Evolutionary conservation across 345 rosid species (phyloP).

Genomic region (Mangifera indica): DNA sequence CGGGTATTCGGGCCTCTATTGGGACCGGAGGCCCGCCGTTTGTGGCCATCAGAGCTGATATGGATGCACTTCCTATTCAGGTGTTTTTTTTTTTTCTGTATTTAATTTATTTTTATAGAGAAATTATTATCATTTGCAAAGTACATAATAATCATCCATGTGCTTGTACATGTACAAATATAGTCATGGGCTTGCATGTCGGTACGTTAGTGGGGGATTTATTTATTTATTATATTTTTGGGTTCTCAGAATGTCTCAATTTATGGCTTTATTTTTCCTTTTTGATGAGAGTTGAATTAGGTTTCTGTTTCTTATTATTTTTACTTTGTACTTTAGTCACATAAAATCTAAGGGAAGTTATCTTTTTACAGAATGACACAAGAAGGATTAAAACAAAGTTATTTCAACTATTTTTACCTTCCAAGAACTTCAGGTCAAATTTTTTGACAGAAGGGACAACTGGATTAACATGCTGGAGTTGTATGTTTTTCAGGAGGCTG

Average conservation of each 20-base stretch:
- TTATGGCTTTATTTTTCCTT: background rate
- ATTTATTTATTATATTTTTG: background rate
- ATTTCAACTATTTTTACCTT: background rate
- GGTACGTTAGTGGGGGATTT: background rate
- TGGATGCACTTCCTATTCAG: constrained; percentile 88
- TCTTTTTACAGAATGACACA: background rate
- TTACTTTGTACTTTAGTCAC: background rate
- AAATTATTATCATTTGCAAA: too few relatives aligned
- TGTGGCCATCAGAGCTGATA: constrained; percentile 75
- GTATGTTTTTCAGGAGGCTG: constrained; percentile 58
- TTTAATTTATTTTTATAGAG: background rate
- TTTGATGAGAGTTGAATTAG: background rate
- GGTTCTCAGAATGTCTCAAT: background rate
- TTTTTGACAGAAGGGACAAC: too few relatives aligned
- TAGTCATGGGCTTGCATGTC: background rate
- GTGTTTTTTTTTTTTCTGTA: constrained; percentile 12
- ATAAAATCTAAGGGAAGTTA: background rate
- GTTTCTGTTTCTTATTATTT: background rate
- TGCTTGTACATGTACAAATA: background rate
- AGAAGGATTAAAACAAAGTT: background rate
- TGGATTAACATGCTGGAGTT: background rate
- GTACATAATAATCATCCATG: background rate
- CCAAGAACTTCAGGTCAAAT: background rate
- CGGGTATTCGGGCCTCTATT: constrained; percentile 75
- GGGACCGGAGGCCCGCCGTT: constrained; percentile 76